Base-by-base conservation (phyloP, 805 yeast genomes). In the Saccharomycopsis sp. region DNA sequence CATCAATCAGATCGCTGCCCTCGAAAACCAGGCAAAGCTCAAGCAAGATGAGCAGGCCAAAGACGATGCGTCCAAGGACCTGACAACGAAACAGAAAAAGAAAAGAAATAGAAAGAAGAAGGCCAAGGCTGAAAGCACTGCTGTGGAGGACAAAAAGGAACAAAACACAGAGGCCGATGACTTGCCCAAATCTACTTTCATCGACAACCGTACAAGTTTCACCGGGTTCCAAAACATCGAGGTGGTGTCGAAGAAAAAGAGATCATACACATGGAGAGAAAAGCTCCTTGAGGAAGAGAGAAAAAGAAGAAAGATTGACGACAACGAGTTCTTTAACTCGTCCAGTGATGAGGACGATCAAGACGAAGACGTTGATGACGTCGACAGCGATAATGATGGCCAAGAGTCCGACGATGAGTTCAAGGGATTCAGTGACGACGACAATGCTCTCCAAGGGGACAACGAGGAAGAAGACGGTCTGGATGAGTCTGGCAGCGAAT, bases 251-350 rank as follows among this genome's bases (percentile, higher is more conserved):
- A 61, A 71, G 1, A 62, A 66, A 24, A 82, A 79, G 68, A 81
- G 79, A 62, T 80, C 79, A 61, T 89, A 88, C 66, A 87, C 85
- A 50, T 91, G 97, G 97, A 81, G 85, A 65, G 76, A 78, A 46
- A 74, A 72, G 61, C 67, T 85, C 3, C 85, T 78, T 57, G 66
- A 66, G 53, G 77, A 74, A 53, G 81, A 79, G 50, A 71, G 71
- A 52, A 73, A 77, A 52, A 75, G 73, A 56, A 65, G 75, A 57
- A 71, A 75, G 34, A 56, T 65, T 2, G 89, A 84, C 51, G 89
- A 84, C 53, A 90, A 81, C 2, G 69, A 73, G 55, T 92, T 85
- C 64, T 87, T 86, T 65, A 71, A 68, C 8, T 69, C 79, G 2
- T 67, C 71, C 14, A 62, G 63, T 16, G 70, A 65, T 52, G 75